phyloP scores from a whole-genome alignment of 371 early-diverging fungal species.

The Syncephalastrum racemosum region DNA sequence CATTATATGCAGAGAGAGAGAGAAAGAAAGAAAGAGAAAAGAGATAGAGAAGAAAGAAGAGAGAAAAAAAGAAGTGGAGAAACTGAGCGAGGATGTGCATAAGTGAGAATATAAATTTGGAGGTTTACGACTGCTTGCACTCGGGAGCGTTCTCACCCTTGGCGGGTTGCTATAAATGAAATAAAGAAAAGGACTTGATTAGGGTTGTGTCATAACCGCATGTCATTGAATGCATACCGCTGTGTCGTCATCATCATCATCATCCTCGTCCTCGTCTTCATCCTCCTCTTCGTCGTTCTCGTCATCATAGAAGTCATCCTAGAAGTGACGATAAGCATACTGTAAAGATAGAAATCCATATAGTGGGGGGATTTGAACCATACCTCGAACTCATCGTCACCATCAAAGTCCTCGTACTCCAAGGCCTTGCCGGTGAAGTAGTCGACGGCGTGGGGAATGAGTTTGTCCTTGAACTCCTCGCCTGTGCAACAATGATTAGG shows the following conservation, averaged over 20 bases:
- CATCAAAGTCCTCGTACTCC: constrained; percentile 69
- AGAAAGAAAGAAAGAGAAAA: constrained; percentile 1
- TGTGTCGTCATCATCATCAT: constrained; percentile 52
- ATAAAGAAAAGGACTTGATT: constrained; percentile 21
- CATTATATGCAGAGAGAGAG: constrained; percentile 1
- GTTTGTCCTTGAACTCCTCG: constrained; percentile 93
- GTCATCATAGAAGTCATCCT: constrained; percentile 67
- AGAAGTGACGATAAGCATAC: constrained; percentile 25
- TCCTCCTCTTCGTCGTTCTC: constrained; percentile 64
- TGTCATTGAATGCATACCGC: constrained; percentile 34
- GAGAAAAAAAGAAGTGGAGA: neutral
- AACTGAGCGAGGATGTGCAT: neutral
- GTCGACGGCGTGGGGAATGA: constrained; percentile 94
- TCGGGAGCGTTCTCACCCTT: constrained; percentile 62
- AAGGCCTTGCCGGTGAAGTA: constrained; percentile 98
- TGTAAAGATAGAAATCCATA: constrained; percentile 26
- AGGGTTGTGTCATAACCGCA: neutral
- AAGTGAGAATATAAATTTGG: constrained; percentile 6
- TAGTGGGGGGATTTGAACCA: constrained; percentile 1
- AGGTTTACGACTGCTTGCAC: constrained; percentile 57
- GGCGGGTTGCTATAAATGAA: constrained; percentile 5
- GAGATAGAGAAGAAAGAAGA: neutral
- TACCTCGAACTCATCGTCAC: constrained; percentile 70
- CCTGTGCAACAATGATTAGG: constrained; percentile 8
- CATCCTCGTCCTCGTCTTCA: constrained; percentile 51